Conservation (phyloP, 2,329 filamentous ascomycete genomes). For the Cordyceps tenuipes region DNA sequence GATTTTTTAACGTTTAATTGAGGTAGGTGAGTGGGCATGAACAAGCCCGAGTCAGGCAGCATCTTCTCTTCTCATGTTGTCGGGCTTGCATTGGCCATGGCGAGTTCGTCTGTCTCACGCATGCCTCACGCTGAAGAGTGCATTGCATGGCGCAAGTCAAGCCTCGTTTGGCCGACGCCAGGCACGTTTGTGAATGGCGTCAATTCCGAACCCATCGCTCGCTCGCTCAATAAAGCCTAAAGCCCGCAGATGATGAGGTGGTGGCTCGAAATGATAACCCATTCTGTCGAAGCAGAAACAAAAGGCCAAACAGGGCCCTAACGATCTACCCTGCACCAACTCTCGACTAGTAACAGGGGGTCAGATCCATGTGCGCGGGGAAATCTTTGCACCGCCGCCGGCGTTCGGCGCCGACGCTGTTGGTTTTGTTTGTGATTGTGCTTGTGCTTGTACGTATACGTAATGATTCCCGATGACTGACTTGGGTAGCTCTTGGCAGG, state of each 20-base stretch:
- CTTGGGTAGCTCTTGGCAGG: too few species aligned
- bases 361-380: not conserved
- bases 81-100: not conserved
- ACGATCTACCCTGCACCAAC: not conserved
- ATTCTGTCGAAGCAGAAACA: not conserved
- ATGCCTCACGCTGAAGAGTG: not conserved
- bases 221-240: not conserved
- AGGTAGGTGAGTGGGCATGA: too few species aligned
- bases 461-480: too few species aligned
- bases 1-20: not conserved
- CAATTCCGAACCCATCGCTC: not conserved
- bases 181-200: not conserved
- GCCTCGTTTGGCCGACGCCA: not conserved
- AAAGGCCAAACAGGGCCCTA: not conserved
- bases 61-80: too few species aligned
- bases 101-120: not conserved
- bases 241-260: not conserved
- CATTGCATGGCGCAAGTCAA: not conserved
- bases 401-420: not conserved
- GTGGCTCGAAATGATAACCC: not conserved
- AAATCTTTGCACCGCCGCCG: not conserved
- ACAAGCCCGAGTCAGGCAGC: too few species aligned
- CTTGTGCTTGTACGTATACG: too few species aligned
- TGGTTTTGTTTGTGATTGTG: not conserved
- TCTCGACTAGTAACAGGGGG: not conserved